Conservation (phyloP, 108 stramenopile genomes). For the Fragilaria radians region DNA sequence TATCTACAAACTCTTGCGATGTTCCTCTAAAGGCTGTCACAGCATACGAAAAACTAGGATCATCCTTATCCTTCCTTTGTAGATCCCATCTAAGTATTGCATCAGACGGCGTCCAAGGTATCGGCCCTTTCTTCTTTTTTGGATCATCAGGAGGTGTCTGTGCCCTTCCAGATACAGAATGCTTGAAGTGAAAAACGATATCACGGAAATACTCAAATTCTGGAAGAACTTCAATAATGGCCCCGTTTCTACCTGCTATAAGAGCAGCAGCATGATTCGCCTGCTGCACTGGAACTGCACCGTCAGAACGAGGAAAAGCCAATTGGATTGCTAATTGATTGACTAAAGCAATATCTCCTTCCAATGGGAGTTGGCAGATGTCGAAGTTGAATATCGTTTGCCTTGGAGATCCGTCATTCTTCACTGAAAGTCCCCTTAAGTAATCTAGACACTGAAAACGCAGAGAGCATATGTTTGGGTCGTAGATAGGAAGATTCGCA, state of each 20-base stretch:
- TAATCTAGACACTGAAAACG: constrained; percentile 95
- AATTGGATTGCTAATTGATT: constrained; percentile 79
- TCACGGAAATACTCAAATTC: constrained; percentile 98
- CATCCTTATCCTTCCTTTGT: constrained; percentile 51
- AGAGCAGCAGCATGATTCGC: constrained; percentile 62
- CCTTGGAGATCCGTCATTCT: constrained; percentile 57
- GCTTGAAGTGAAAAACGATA: constrained; percentile 97
- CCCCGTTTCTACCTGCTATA: constrained; percentile 73
- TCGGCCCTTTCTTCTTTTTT: constrained; percentile 27
- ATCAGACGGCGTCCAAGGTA: constrained; percentile 73
- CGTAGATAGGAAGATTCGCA: constrained; percentile 89
- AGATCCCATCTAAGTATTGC: constrained; percentile 77
- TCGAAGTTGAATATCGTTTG: constrained; percentile 90
- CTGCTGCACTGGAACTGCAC: constrained; percentile 54
- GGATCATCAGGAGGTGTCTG: constrained; percentile 56
- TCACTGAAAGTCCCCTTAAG: constrained; percentile 67
- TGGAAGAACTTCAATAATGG: constrained; percentile 91
- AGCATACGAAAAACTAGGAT: constrained; percentile 53
- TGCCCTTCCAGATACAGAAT: constrained; percentile 71
- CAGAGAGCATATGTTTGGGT: constrained; percentile 76
- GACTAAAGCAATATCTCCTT: constrained; percentile 74
- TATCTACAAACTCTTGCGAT: constrained; percentile 73
- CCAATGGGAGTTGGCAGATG: constrained; percentile 51
- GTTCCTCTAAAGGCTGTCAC: constrained; percentile 69
- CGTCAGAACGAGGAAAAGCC: constrained; percentile 69